Percentiles rank a stretch among this genome's conserved stretches.
These are phyloP conservation scores for Vigna mungo DNA, from an alignment of 306 rosid species.

Conservation along the genomic window DNA sequence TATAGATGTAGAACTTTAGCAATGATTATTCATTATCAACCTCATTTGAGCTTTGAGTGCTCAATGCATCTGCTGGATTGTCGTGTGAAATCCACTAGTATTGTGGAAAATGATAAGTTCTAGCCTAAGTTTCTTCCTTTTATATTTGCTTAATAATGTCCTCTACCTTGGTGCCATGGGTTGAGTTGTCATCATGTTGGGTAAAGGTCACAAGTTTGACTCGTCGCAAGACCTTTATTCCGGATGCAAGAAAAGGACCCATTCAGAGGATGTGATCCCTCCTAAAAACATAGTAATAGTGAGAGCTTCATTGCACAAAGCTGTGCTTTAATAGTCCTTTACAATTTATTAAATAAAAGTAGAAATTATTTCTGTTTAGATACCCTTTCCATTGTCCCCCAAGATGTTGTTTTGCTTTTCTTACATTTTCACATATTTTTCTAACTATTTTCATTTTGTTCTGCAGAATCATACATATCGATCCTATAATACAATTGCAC, in stretches of 20 bases:
- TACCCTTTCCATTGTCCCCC: conserved; percentile 5
- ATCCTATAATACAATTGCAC: conserved; percentile 31
- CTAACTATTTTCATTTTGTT: conserved; percentile 15
- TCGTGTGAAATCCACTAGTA: conserved; percentile 25
- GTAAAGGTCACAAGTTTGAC: not conserved
- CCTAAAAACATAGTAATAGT: not conserved
- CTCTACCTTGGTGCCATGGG: not conserved
- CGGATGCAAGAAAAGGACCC: not conserved
- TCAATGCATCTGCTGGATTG: conserved; percentile 5
- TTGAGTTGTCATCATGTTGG: conserved; percentile 4
- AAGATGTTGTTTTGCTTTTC: conserved; percentile 7
- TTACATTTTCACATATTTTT: conserved; percentile 15
- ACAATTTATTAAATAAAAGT: not conserved
- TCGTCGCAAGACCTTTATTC: not conserved
- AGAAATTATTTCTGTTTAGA: conserved; percentile 26
- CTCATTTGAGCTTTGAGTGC: not conserved
- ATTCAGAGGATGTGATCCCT: conserved; percentile 12
- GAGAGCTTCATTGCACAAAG: not conserved
- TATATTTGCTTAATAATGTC: conserved; percentile 16
- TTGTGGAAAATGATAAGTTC: conserved; percentile 33
- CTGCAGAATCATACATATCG: conserved; percentile 40
- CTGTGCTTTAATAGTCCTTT: not conserved
- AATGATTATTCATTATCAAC: conserved; percentile 10
- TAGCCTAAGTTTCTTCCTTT: conserved; percentile 9
- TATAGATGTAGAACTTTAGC: conserved; percentile 18